A percentile compares a stretch with the other conserved stretches of the same genome.
Conservation (phyloP, 129 eudicot species). For the sunflower (Helianthus annuus) region DNA sequence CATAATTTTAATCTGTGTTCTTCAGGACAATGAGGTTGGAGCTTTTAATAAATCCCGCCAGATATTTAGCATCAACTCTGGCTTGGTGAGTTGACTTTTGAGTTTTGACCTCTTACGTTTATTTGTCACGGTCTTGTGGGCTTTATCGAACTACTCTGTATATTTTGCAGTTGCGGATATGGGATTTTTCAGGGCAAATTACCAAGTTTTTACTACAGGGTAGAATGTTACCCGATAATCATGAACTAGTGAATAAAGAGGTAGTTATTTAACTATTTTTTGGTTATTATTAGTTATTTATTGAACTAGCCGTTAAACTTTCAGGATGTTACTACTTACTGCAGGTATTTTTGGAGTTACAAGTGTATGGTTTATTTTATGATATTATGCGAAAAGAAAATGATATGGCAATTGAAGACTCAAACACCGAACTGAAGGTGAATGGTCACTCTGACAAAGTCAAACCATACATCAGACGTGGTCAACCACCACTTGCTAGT, state of each 20-base stretch:
- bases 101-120: background rate
- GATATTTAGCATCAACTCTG: constrained; percentile 49
- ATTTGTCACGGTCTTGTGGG: background rate
- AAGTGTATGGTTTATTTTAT: constrained; percentile 55
- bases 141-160: constrained; percentile 19
- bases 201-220: constrained; percentile 46
- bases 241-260: constrained; percentile 53
- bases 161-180: constrained; percentile 59
- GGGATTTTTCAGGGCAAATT: constrained; percentile 61
- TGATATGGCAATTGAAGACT: constrained; percentile 29
- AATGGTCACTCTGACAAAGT: constrained; percentile 50
- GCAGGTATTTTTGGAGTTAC: constrained; percentile 67
- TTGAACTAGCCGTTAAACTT: constrained; percentile 1
- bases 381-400: constrained; percentile 28
- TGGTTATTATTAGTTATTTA: background rate
- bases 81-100: constrained; percentile 49
- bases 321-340: constrained; percentile 22
- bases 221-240: constrained; percentile 25
- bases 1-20: constrained; percentile 16
- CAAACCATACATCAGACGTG: constrained; percentile 27
- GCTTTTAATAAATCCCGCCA: constrained; percentile 51
- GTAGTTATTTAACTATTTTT: constrained; percentile 27
- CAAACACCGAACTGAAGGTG: constrained; percentile 31
- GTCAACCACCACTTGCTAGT: constrained; percentile 23
- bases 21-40: constrained; percentile 53